Conservation (phyloP, 208 protist species). For the Wallacemonas rigidus region DNA sequence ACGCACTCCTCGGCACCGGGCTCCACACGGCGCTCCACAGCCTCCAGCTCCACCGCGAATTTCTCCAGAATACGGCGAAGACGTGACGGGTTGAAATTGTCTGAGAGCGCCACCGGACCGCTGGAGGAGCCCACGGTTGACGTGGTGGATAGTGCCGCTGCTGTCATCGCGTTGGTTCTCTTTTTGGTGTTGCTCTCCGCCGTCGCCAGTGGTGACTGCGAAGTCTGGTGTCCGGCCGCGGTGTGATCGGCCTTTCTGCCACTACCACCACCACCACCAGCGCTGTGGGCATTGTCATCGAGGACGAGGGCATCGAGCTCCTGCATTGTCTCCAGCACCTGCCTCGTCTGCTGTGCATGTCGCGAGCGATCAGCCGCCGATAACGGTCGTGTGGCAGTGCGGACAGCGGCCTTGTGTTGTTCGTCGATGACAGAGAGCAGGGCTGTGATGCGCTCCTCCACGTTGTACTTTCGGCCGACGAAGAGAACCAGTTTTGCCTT, state of each 20-base stretch:
- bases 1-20: constrained; percentile 16
- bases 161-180: not conserved
- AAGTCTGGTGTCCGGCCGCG: no score
- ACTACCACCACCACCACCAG: no score
- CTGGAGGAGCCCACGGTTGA: not conserved
- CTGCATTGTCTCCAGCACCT: not conserved
- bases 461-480: constrained; percentile 71
- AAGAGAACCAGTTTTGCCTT: constrained; percentile 72
- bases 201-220: no score
- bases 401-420: not conserved
- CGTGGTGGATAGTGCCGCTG: not conserved
- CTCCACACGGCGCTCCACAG: constrained; percentile 13
- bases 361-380: constrained; percentile 3
- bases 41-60: constrained; percentile 26
- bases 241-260: no score
- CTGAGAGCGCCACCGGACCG: not conserved
- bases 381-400: not conserved
- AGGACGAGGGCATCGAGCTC: constrained; percentile 18
- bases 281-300: not conserved
- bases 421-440: constrained; percentile 27
- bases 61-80: constrained; percentile 13
- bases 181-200: no score
- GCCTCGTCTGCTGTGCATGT: not conserved
- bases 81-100: constrained; percentile 18
- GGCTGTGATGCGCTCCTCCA: constrained; percentile 54